Conservation (phyloP, 2,329 filamentous ascomycete genomes). For the Ambrosiella beaveri region DNA sequence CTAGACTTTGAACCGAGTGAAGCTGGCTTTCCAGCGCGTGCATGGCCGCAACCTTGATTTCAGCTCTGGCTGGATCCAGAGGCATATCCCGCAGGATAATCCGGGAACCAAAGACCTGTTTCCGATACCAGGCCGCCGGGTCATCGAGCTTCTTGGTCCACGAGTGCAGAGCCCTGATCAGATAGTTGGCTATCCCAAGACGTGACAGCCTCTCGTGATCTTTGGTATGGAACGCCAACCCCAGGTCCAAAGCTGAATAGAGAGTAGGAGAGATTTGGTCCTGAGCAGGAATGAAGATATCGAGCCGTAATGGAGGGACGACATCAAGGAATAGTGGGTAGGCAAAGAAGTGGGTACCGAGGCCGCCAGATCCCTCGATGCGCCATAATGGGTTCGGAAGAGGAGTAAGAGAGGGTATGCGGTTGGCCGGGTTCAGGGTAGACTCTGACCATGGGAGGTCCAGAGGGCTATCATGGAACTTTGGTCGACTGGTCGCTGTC, state of each 20-base stretch:
- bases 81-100: conserved; percentile 37
- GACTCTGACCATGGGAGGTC: conserved; percentile 28
- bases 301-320: conserved; percentile 35
- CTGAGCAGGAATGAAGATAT: conserved; percentile 39
- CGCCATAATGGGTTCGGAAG: conserved; percentile 33
- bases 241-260: conserved; percentile 30
- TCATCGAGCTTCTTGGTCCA: conserved; percentile 27
- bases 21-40: conserved; percentile 37
- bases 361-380: conserved; percentile 39
- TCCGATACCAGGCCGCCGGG: conserved; percentile 23
- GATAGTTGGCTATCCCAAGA: conserved; percentile 35
- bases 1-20: conserved; percentile 26
- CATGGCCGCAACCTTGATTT: conserved; percentile 30
- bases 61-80: conserved; percentile 27
- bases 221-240: conserved; percentile 37
- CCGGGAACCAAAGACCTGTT: conserved; percentile 38
- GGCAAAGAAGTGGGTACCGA: conserved; percentile 40
- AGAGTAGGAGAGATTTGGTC: conserved; percentile 24
- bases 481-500: neutral
- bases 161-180: conserved; percentile 34
- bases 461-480: neutral
- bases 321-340: conserved; percentile 33
- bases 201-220: conserved; percentile 29
- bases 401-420: conserved; percentile 37
- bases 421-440: conserved; percentile 41